Evolutionary conservation across 2,329 filamentous ascomycete species (phyloP), one percentile per base, ranked within the genome.

Genomic region (Magnaporthiopsis poae): DNA sequence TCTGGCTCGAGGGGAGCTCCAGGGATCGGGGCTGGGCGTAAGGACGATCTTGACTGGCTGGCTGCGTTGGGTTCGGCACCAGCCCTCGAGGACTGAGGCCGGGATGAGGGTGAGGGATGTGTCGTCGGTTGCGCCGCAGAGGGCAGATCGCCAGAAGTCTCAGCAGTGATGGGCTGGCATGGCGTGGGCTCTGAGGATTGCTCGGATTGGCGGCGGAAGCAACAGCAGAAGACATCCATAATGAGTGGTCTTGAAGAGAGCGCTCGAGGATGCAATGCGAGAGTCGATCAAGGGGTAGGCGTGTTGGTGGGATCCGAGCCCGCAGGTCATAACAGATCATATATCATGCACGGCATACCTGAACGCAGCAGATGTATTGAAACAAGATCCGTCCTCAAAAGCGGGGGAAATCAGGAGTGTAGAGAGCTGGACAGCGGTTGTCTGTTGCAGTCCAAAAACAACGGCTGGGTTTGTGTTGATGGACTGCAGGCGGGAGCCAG

Each of bases 211-310:
- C 29, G 66, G 15, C 39, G 64, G 62, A 63, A 25, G 61, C 70
- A 71, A 25, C 71, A 70, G 31, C 70, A 71, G 39, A 67, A 66
- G n/a, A 67, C 36, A n/a, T 29, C 64, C 64, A 65, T 65, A 33
- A 15, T 62, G 33, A 36, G 15, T 18, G 18, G 9, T 27, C 60
- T 12, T 61, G 60, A 18, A 18, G 15, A 46, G 39, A 12, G 15
- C 15, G 46, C 3, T 21, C 18, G 21, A 4, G 46, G 39, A 18
- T 21, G 46, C 21, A 11, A 56, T n/a, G 46, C 3, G 46, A 25
- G 46, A 8, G 5, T 11, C 9, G 21, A 25, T 56, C 46, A 56
- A 52, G 18, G 21, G n/a, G 21, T 21, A 56, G 3, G n/a, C 46
- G n/a, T 21, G 9, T n/a, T 56, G 5, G 46, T n/a, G 8, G 21